phyloP scores from a whole-genome alignment of 257 asterid genomes.

The Primulina huaijiensis region DNA sequence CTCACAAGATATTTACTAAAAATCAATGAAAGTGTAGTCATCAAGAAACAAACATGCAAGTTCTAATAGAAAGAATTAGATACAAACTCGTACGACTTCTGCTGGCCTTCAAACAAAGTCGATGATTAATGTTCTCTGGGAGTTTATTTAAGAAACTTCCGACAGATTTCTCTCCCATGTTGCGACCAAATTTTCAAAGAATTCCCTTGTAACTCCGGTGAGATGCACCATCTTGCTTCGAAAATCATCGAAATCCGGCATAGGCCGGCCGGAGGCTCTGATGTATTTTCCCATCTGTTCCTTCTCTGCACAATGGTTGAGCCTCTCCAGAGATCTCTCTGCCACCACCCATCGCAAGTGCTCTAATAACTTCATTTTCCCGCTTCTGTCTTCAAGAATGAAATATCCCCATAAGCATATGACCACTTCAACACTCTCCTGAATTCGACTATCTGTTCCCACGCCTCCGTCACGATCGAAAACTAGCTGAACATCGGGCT shows the following conservation, averaged over 20 bases:
- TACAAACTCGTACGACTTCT: too few relatives aligned
- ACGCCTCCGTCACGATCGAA: slow-evolving; percentile 34
- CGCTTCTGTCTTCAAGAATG: neutral
- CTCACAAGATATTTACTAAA: too few relatives aligned
- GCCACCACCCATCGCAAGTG: slow-evolving; percentile 46
- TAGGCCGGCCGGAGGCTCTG: neutral
- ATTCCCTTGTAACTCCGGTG: too few relatives aligned
- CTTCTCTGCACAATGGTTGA: slow-evolving; percentile 45
- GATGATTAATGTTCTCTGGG: too few relatives aligned
- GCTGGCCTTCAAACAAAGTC: too few relatives aligned
- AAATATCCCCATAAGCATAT: slow-evolving; percentile 43
- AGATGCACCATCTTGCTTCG: too few relatives aligned
- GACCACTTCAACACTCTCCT: slow-evolving; percentile 51
- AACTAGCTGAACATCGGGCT: neutral
- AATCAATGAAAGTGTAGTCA: too few relatives aligned
- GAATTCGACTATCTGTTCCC: slow-evolving; percentile 54
- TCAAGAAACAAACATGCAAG: too few relatives aligned
- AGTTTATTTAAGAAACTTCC: too few relatives aligned
- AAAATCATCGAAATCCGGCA: neutral
- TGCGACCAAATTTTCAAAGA: too few relatives aligned
- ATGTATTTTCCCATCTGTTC: slow-evolving; percentile 17
- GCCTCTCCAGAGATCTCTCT: slow-evolving; percentile 39
- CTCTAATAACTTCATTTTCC: slow-evolving; percentile 30
- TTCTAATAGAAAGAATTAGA: too few relatives aligned
- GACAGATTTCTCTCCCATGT: too few relatives aligned